Conservation (phyloP, 2,329 filamentous ascomycete genomes). For the Apiospora marii region DNA sequence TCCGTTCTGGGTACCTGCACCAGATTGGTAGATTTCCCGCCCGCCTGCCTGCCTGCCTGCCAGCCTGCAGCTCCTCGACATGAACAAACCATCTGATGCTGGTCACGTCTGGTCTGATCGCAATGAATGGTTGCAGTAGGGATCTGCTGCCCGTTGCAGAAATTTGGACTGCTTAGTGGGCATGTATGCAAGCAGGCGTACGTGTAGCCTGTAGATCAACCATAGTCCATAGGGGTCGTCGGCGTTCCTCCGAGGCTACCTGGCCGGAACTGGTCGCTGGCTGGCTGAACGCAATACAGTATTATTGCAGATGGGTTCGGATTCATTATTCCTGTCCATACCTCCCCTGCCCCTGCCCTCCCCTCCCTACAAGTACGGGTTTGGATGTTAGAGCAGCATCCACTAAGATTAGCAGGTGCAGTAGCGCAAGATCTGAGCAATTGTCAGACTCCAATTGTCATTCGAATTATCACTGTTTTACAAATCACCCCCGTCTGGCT, state of each 20-base stretch:
- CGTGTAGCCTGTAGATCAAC: not conserved
- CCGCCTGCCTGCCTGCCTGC: too few relatives aligned
- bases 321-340: not conserved
- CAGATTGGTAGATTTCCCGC: not conserved
- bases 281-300: not conserved
- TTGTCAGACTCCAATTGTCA: not conserved
- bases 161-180: not conserved
- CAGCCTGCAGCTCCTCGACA: not conserved
- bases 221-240: not conserved
- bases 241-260: not conserved
- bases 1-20: constrained; percentile 15
- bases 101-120: not conserved
- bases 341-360: not conserved
- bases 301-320: not conserved
- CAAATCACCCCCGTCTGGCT: not conserved
- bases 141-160: not conserved
- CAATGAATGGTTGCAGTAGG: not conserved
- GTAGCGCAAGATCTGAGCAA: constrained; percentile 14
- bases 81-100: not conserved
- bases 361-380: not conserved
- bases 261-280: too few relatives aligned
- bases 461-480: constrained; percentile 8
- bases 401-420: constrained; percentile 17
- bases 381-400: constrained; percentile 6
- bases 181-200: not conserved